Conservation (phyloP, 768 basidiomycete species). For the Lactarius akahatsu region DNA sequence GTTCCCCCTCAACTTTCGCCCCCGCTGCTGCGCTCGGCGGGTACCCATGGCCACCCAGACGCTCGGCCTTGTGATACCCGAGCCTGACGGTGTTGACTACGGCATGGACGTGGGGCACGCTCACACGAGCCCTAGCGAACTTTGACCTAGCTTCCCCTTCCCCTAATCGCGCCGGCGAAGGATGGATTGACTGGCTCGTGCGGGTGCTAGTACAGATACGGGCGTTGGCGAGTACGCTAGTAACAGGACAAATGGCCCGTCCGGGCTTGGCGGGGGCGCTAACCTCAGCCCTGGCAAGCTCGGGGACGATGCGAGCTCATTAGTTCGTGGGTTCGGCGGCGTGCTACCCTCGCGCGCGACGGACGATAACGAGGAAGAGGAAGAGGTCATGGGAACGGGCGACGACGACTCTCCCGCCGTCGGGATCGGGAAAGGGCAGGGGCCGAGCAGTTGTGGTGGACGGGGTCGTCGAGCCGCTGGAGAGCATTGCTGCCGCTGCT, state of each 20-base stretch:
- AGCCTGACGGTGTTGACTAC: no score
- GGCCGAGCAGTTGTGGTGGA: neutral
- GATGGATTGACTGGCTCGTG: neutral
- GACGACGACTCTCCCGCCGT: neutral
- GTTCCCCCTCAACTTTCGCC: neutral
- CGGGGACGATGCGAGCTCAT: no score
- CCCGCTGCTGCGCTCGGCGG: neutral
- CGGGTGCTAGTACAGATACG: no score
- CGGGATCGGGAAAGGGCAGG: neutral
- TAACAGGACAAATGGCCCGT: slow-evolving; percentile 13
- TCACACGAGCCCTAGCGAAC: no score
- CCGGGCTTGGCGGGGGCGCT: slow-evolving; percentile 18
- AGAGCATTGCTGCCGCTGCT: no score
- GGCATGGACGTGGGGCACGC: no score
- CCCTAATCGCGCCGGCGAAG: no score
- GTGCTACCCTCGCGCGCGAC: neutral
- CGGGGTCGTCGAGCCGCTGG: neutral
- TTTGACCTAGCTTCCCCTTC: no score
- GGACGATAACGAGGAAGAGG: neutral
- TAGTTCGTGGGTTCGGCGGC: neutral
- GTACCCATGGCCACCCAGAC: slow-evolving; percentile 11
- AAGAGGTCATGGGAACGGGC: neutral
- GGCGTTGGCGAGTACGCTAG: slow-evolving; percentile 6
- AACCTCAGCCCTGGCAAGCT: slow-evolving; percentile 5
- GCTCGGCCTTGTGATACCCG: no score